Base-by-base conservation (phyloP, 148 eudicot species). In the Heliosperma pusillum region DNA sequence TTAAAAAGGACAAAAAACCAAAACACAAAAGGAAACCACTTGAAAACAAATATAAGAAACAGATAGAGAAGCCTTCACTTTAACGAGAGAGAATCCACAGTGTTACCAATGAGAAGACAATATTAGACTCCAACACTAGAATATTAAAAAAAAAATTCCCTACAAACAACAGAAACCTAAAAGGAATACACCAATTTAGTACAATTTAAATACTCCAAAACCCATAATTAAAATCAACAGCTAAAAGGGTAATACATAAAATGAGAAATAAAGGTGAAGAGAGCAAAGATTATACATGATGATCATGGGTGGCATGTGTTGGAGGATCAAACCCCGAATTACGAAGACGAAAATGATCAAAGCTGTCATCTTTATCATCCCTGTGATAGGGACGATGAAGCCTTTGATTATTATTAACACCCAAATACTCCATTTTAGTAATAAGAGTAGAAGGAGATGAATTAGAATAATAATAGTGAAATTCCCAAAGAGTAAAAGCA, bases 401-500 rank as follows among this genome's bases (percentile, higher is more conserved):
- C 58, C 79, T 70, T 44, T 70, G 82, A 75, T 59, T 52, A 66
- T n/a, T n/a, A n/a, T 74, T 75, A 58, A 67, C 78, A 63, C 86
- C 80, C 33, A 69, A 58, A 15, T 84, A 63, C n/a, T n/a, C n/a
- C 84, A 84, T 84, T 44, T 10, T 70, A 11, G 8, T 16, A n/a
- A n/a, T n/a, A n/a, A 33, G 47, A 66, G 5, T 44, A 69, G 63
- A 47, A 36, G 70, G 9, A n/a, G 55, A 72, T n/a, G n/a, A n/a
- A n/a, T n/a, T n/a, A 4, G 8, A 74, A 71, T 75, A 21, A 71
- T 36, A 75, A 16, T 69, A 44, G 1, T 77, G 21, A 73, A 84
- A 84, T 29, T 81, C 73, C 84, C 82, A 84, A 30, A 81, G 26
- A 56, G 73, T 75, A 50, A 68, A 70, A 42, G 25, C 86, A 74